phyloP scores from a whole-genome alignment of 148 eudicot species.

The Heliamphora exappendiculata region DNA sequence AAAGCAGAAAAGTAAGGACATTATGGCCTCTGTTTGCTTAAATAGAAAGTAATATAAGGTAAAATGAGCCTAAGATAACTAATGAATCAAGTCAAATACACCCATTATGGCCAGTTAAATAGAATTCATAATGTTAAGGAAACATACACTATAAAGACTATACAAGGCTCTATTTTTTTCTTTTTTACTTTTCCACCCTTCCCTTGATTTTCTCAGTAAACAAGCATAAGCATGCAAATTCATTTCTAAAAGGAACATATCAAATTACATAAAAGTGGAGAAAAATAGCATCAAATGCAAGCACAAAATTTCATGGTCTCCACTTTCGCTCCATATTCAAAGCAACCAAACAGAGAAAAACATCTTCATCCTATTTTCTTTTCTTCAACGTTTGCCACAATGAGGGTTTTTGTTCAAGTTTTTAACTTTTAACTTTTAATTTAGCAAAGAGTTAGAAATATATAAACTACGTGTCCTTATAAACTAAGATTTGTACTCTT shows the following conservation, averaged over 20 bases:
- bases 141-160: no score
- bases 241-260: conserved; percentile 11
- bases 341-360: no score
- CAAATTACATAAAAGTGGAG: not conserved
- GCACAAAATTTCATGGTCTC: not conserved
- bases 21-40: conserved; percentile 2
- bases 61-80: no score
- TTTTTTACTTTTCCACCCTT: conserved; percentile 1
- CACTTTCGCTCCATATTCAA: not conserved
- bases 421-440: no score
- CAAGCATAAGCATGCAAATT: conserved; percentile 19
- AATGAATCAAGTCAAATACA: not conserved
- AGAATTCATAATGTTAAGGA: not conserved
- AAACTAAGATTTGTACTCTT: no score
- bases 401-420: no score
- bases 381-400: no score
- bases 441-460: no score
- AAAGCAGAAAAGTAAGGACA: no score
- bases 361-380: no score
- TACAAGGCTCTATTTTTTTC: not conserved
- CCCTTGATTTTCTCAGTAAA: conserved; percentile 16
- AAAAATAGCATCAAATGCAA: no score
- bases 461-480: no score
- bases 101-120: not conserved
- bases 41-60: conserved; percentile 5